Evolutionary conservation across 2,329 filamentous ascomycete species (phyloP), one percentile per base, ranked within the genome.

Genomic region (Penicillium verrucosum): DNA sequence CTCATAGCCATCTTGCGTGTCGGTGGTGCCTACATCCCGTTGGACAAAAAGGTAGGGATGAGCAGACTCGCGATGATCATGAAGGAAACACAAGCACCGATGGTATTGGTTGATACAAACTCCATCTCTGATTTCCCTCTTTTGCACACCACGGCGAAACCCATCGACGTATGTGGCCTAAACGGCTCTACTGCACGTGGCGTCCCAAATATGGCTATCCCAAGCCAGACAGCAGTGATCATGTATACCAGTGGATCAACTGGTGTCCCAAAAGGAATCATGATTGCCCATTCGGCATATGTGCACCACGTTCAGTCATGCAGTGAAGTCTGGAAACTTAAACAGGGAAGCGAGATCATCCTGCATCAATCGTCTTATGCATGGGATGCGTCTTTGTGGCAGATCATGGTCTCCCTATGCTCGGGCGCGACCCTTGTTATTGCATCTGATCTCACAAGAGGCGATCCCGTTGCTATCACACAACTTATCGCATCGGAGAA

Each of bases 11-110:
- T 74, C 21, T 47, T 71, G 43, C 60, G 65, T 1, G 56, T 70
- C 23, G 72, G 72, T 3, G 70, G 64, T 8, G 57, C 66, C 4
- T 76, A 75, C 47, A 51, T 75, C 6, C 73, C 73, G 0, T 47
- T 77, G 10, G 73, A 75, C 51, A 58, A 61, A 4, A 63, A 65
- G 12, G 66, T 61, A 8, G 64, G 67, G 0, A 48, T 62, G 7
- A 42, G 60, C n/a, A 66, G 70, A 29, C 61, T 70, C 5, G 60
- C 59, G 1, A 51, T 52, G n/a, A 66, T 74, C 12, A 23, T 57
- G 9, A 23, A 56, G 3, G 58, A 60, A 46, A 63, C 60, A 3
- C 18, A 57, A 4, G 42, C 59, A 7, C 12, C 11, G 2, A 32
- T 53, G 1, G 37, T 68, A 29, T 30, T 67, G 2, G 18, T 46